phyloP scores from a whole-genome alignment of 768 basidiomycete species.

The Trametes punicea region DNA sequence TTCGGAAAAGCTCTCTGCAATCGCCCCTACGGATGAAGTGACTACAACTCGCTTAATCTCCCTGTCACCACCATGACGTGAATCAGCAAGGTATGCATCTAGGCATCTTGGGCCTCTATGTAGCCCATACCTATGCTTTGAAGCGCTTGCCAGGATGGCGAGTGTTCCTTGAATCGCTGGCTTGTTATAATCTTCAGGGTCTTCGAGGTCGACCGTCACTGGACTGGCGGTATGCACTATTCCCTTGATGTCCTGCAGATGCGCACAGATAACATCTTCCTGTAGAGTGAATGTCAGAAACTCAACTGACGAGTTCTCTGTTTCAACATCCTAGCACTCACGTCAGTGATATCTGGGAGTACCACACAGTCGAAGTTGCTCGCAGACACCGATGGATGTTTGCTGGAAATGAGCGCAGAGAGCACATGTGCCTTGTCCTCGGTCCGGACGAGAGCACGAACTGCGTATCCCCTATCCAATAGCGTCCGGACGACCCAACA shows the following conservation, averaged over 20 bases:
- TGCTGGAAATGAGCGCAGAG: conserved; percentile 39
- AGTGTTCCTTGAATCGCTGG: conserved; percentile 74
- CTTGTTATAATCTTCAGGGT: conserved; percentile 52
- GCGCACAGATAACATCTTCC: conserved; percentile 72
- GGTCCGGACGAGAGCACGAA: conserved; percentile 62
- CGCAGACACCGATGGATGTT: not conserved
- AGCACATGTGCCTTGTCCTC: conserved; percentile 54
- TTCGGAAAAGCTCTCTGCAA: not conserved
- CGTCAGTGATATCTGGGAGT: not conserved
- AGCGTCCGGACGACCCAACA: conserved; percentile 51
- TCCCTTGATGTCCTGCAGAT: conserved; percentile 67
- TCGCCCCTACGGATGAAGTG: not conserved
- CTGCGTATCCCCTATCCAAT: conserved; percentile 54
- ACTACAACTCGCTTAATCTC: not conserved
- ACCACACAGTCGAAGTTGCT: not conserved
- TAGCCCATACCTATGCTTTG: not conserved
- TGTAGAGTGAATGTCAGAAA: conserved; percentile 18
- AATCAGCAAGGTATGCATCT: no score
- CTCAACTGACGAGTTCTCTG: not conserved
- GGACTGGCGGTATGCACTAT: conserved; percentile 69
- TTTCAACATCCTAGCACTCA: not conserved
- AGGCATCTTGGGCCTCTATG: no score
- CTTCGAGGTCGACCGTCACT: conserved; percentile 42
- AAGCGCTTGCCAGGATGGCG: conserved; percentile 53
- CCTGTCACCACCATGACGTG: not conserved